These are phyloP conservation scores for Apostasia ramifera DNA, from an alignment of 106 monocot genomes.

Conservation along the genomic window DNA sequence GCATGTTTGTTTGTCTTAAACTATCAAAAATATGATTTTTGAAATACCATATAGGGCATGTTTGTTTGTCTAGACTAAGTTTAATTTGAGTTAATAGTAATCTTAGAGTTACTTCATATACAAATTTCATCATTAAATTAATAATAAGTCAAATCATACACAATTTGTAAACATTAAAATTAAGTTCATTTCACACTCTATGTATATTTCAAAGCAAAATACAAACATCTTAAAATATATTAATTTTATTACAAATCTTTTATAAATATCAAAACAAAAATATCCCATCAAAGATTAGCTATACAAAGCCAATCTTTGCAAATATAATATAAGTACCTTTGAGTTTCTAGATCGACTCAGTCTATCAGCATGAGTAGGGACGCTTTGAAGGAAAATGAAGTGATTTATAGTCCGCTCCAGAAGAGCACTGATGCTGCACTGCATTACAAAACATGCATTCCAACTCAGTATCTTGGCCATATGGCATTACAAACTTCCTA, in stretches of 20 bases:
- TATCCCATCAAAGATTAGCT: not conserved
- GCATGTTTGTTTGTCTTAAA: too few species aligned
- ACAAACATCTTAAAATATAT: too few species aligned
- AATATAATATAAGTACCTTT: conserved; percentile 20
- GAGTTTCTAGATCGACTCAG: conserved; percentile 30
- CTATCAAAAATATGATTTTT: too few species aligned
- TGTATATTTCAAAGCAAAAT: too few species aligned
- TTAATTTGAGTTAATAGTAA: too few species aligned
- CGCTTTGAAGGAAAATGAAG: conserved; percentile 62
- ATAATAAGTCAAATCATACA: not conserved
- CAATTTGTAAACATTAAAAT: not conserved
- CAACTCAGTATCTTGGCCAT: not conserved
- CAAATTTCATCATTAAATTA: too few species aligned
- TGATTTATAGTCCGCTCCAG: conserved; percentile 73
- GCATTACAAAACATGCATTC: conserved; percentile 7
- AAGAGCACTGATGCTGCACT: conserved; percentile 88
- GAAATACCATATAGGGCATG: too few species aligned
- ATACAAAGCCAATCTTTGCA: not conserved
- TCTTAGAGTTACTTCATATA: too few species aligned
- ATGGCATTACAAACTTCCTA: not conserved
- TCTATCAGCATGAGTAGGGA: conserved; percentile 59
- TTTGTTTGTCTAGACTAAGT: too few species aligned
- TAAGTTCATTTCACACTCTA: not conserved
- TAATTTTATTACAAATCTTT: too few species aligned
- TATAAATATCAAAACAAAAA: not conserved